A percentile compares a stretch with the other conserved stretches of the same genome.
Conservation (phyloP, 345 rosid species). For the Rhizophora apiculata region DNA sequence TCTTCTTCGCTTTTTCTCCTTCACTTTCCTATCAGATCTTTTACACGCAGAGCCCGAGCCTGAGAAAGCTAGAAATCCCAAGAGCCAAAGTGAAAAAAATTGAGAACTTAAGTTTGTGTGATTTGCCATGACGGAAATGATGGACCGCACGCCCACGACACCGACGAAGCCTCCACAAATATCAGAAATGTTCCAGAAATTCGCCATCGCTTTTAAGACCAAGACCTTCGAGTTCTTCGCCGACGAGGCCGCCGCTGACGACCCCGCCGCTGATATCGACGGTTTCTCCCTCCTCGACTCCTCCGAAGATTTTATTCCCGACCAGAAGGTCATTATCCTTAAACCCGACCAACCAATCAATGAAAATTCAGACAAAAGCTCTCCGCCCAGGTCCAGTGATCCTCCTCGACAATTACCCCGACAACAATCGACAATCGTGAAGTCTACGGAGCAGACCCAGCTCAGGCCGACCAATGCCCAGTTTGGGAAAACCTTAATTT, state of each 20-base stretch:
- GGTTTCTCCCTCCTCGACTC: conserved; percentile 75
- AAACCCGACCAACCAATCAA: conserved; percentile 59
- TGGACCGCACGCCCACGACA: conserved; percentile 36
- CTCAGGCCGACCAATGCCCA: conserved; percentile 39
- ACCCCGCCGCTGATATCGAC: conserved; percentile 26
- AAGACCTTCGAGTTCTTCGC: conserved; percentile 88
- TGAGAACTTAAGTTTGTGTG: not conserved
- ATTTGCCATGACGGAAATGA: conserved; percentile 36
- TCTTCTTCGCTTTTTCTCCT: not conserved
- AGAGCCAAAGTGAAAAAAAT: not conserved
- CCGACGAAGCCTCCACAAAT: conserved; percentile 61
- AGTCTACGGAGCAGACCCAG: conserved; percentile 25
- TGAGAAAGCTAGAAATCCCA: no score
- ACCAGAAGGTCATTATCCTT: conserved; percentile 87
- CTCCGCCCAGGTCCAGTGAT: not conserved
- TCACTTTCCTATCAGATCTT: not conserved
- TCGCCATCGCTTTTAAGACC: conserved; percentile 88
- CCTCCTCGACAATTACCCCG: not conserved
- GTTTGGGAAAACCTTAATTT: conserved; percentile 50
- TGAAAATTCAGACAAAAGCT: not conserved
- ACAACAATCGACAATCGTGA: conserved; percentile 4
- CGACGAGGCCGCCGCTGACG: conserved; percentile 43
- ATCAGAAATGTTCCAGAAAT: conserved; percentile 88
- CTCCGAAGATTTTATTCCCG: conserved; percentile 82
- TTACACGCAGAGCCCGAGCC: no score